A percentile compares a stretch with the other conserved stretches of the same genome.
These are phyloP conservation scores for Didymella lethalis DNA, from an alignment of 2,329 filamentous ascomycete genomes.

Conservation along the genomic window DNA sequence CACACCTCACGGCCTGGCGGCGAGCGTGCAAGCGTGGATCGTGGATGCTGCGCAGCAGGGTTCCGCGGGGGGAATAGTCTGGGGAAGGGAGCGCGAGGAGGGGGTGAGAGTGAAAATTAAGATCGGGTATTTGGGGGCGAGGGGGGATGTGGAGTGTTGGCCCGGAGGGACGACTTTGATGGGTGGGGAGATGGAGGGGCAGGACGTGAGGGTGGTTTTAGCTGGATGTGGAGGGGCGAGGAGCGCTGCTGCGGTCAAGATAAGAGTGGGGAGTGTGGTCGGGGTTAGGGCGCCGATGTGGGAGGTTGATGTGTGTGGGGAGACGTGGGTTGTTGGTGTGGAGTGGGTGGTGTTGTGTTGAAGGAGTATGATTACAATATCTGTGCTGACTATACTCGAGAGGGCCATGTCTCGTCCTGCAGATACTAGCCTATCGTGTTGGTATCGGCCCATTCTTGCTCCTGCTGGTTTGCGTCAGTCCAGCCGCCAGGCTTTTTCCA, in stretches of 20 bases:
- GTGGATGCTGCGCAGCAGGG: slow-evolving; percentile 49
- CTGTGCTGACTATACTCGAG: neutral
- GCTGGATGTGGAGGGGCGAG: slow-evolving; percentile 39
- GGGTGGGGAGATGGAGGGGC: slow-evolving; percentile 23
- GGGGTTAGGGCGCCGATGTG: slow-evolving; percentile 53
- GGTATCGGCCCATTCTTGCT: neutral
- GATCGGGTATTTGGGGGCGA: slow-evolving; percentile 3
- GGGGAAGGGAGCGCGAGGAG: slow-evolving; percentile 35
- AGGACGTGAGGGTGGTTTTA: slow-evolving; percentile 33
- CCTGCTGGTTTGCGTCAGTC: neutral
- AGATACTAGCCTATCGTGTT: neutral
- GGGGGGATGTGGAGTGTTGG: slow-evolving; percentile 30
- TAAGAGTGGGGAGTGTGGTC: slow-evolving; percentile 41
- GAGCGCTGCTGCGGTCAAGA: slow-evolving; percentile 26
- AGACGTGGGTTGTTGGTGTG: slow-evolving; percentile 52
- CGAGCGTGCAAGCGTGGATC: slow-evolving; percentile 60
- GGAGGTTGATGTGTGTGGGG: slow-evolving; percentile 49
- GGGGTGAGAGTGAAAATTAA: slow-evolving; percentile 34
- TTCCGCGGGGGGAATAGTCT: slow-evolving; percentile 24
- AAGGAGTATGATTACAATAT: slow-evolving; percentile 8
- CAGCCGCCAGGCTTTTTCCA: neutral
- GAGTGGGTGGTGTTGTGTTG: slow-evolving; percentile 51
- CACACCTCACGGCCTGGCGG: slow-evolving; percentile 58
- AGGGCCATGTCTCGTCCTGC: neutral
- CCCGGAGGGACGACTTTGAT: slow-evolving; percentile 36